phyloP scores from a whole-genome alignment of 306 rosid species.

The Luffa aegyptiaca region DNA sequence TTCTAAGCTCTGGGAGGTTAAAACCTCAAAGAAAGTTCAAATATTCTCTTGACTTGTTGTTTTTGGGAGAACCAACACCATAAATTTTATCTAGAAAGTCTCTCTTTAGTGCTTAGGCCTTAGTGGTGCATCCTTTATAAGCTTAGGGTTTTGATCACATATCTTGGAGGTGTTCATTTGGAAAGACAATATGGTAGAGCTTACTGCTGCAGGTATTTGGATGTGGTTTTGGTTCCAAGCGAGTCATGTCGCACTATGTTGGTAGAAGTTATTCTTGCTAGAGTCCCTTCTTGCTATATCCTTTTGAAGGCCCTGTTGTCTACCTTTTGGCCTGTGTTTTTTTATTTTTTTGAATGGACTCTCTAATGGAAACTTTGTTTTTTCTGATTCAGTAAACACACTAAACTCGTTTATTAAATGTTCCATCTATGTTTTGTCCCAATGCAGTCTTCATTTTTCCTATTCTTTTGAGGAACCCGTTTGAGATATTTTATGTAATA shows the following conservation, averaged over 20 bases:
- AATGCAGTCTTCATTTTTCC: not conserved
- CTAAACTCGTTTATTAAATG: not conserved
- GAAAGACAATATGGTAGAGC: not conserved
- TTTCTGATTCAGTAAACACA: not conserved
- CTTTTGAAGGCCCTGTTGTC: not conserved
- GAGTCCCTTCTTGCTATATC: not conserved
- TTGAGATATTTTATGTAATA: not conserved
- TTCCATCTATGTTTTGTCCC: not conserved
- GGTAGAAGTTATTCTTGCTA: not conserved
- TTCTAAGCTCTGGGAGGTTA: not conserved
- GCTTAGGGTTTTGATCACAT: not conserved
- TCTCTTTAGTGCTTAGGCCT: not conserved
- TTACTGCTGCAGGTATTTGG: not conserved
- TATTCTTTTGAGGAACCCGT: not conserved
- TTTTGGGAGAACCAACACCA: slow-evolving; percentile 1
- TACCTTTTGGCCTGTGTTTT: not conserved
- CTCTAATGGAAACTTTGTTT: not conserved
- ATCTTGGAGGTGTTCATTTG: not conserved
- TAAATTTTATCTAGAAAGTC: not conserved
- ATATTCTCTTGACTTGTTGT: not conserved
- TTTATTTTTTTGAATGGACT: not conserved
- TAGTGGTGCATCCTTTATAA: not conserved
- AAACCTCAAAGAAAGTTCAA: not conserved
- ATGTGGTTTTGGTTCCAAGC: not conserved
- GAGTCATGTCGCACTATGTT: not conserved